These are phyloP conservation scores for Allium sativum DNA, from an alignment of 106 monocot species.

Conservation along the genomic window DNA sequence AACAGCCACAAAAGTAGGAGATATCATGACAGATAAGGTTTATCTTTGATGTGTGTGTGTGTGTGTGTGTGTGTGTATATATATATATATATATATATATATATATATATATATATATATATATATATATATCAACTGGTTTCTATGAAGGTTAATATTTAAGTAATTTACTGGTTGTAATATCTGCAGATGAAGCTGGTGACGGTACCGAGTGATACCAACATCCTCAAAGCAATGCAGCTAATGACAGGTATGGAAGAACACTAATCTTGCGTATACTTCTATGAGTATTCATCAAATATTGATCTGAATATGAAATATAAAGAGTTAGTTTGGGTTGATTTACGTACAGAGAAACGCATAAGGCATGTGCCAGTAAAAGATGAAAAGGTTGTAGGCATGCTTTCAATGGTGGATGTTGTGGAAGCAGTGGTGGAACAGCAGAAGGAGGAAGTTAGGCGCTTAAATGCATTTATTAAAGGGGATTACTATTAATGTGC, in stretches of 20 bases:
- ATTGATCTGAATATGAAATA: too few relatives aligned
- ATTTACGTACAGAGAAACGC: slow-evolving; percentile 42
- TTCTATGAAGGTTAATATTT: background rate
- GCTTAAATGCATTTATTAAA: slow-evolving; percentile 42
- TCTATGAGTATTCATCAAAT: too few relatives aligned
- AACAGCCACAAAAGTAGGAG: slow-evolving; percentile 42
- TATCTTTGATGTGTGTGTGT: too few relatives aligned
- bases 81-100: too few relatives aligned
- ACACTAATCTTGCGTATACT: too few relatives aligned
- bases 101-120: background rate
- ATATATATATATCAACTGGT: background rate
- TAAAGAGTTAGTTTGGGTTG: too few relatives aligned
- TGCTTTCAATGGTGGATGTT: slow-evolving; percentile 60
- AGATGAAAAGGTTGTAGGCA: slow-evolving; percentile 52
- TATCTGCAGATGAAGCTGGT: slow-evolving; percentile 46
- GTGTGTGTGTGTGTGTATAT: too few relatives aligned
- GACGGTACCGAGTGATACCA: slow-evolving; percentile 44
- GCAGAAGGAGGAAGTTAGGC: slow-evolving; percentile 49
- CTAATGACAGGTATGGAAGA: slow-evolving; percentile 18
- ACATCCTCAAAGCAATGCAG: slow-evolving; percentile 64
- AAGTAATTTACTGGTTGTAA: background rate
- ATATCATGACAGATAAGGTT: slow-evolving; percentile 72
- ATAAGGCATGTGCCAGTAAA: slow-evolving; percentile 60
- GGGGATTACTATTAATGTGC: slow-evolving; percentile 40
- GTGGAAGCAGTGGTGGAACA: slow-evolving; percentile 52